Base-by-base conservation (phyloP, 106 monocot genomes). In the Acorus gramineus region DNA sequence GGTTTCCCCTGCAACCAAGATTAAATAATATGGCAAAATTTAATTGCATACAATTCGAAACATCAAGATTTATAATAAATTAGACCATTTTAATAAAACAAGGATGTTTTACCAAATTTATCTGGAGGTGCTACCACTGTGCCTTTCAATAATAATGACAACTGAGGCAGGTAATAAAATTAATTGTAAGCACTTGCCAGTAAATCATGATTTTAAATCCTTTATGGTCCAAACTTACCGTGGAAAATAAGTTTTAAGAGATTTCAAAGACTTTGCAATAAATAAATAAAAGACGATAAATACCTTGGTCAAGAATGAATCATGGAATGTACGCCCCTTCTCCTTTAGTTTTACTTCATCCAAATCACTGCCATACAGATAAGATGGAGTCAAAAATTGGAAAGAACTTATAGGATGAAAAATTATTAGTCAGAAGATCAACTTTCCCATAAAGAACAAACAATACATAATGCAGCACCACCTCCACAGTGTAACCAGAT, bases 51-150 rank as follows among this genome's bases (percentile, higher is more conserved):
- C 28, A 28, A 28, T 28, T 28, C 28, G 28, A 28, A 28, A 28
- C 28, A 28, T 28, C 28, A 28, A 28, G 28, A 28, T 28, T 28
- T 28, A 28, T 28, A 28, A 28, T 1, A 28, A 28, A 28, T 28
- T 28, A 28, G 28, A 28, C 28, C 28, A 14, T 6, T 5, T 2
- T 43, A 71, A 7, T 67, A 14, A 63, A 56, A 63, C 2, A 48
- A 61, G 45, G 63, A 46, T n/a, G 44, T 55, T 68, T 72, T 61
- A 87, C 88, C 88, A 79, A 88, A 88, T 76, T 79, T 88, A 76
- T 88, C 88, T 64, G 88, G 88, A 65, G 88, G 88, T 64, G 88
- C 88, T 49, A 88, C 84, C 63, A 84, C 81, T 42, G 78, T 81
- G 69, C 88, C 88, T 73, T 88, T 88, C 62, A 88, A 62, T 42